Conservation (phyloP, 306 rosid species). For the Corylus americana region DNA sequence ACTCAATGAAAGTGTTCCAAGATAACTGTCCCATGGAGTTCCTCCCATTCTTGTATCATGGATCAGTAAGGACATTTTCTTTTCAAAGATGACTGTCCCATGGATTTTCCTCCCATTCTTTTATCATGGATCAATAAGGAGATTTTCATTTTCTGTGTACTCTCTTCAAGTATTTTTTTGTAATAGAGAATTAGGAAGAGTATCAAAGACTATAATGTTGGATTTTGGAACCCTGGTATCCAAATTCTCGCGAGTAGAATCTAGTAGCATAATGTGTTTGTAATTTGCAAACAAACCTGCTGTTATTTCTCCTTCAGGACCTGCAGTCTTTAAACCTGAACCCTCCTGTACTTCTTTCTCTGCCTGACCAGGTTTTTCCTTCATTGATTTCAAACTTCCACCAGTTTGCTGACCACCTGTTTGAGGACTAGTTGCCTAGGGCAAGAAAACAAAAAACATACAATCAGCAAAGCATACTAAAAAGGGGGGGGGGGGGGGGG, state of each 20-base stretch:
- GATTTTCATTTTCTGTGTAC: background rate
- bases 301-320: conserved; percentile 96
- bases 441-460: conserved; percentile 19
- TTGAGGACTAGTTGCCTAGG: conserved; percentile 89
- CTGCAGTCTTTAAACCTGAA: conserved; percentile 92
- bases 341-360: conserved; percentile 80
- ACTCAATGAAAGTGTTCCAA: background rate
- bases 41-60: background rate
- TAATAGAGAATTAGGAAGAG: background rate
- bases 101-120: background rate
- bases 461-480: conserved; percentile 15
- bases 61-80: background rate
- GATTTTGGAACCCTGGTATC: background rate
- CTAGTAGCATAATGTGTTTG: background rate
- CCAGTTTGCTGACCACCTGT: conserved; percentile 65
- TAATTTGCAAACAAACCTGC: conserved; percentile 64
- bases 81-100: background rate
- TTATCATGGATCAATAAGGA: background rate
- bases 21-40: background rate
- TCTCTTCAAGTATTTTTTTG: background rate
- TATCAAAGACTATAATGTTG: background rate
- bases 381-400: conserved; percentile 82
- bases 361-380: conserved; percentile 81
- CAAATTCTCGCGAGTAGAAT: background rate
- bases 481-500: too few species aligned